Percentiles rank a stretch among this genome's conserved stretches.
Conservation (phyloP, 169 alveolate species). For the Plasmodium vinckei region DNA sequence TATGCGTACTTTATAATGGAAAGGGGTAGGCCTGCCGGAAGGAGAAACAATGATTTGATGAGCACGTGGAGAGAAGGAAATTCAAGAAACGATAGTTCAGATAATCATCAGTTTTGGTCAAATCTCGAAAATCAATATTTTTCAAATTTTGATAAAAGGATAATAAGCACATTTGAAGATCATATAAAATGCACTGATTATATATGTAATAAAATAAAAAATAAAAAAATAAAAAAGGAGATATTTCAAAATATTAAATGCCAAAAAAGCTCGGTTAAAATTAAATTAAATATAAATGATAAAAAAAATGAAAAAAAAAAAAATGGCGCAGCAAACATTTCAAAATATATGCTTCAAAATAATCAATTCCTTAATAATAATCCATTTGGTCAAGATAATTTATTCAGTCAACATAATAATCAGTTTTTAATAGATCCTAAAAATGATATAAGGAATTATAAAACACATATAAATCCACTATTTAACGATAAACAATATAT, state of each 20-base stretch:
- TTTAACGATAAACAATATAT: no score
- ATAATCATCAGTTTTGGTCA: conserved; percentile 68
- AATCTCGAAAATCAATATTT: conserved; percentile 65
- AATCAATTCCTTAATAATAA: conserved; percentile 24
- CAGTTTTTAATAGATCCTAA: not conserved
- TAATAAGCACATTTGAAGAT: conserved; percentile 69
- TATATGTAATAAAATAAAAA: conserved; percentile 62
- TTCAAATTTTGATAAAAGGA: conserved; percentile 61
- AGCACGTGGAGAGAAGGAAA: conserved; percentile 51
- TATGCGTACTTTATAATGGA: conserved; percentile 55
- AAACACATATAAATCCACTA: no score
- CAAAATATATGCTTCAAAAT: conserved; percentile 19
- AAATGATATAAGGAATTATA: conserved; percentile 8
- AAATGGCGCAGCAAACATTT: not conserved
- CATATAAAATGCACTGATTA: conserved; percentile 73
- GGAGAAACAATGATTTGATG: conserved; percentile 57
- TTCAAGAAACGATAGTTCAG: conserved; percentile 41
- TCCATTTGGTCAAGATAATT: not conserved
- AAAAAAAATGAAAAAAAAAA: conserved; percentile 6
- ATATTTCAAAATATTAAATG: conserved; percentile 48
- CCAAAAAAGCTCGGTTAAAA: conserved; percentile 54
- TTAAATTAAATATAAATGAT: conserved; percentile 55
- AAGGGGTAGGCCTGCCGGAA: conserved; percentile 49
- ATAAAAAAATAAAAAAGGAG: conserved; percentile 59
- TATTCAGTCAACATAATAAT: not conserved